Conservation (phyloP, 352 stramenopile species). For the Pythium insidiosum region DNA sequence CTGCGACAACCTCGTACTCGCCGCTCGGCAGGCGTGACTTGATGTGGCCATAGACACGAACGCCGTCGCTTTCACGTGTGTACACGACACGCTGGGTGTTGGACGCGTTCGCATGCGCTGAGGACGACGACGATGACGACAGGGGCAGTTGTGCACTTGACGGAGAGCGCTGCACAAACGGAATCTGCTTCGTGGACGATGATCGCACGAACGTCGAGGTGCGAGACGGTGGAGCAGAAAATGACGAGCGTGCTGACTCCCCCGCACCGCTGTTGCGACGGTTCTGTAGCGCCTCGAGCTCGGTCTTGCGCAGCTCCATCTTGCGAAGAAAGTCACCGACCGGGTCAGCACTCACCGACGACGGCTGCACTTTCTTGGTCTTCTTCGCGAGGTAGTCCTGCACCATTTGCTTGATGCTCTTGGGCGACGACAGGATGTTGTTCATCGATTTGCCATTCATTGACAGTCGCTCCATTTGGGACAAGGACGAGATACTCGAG, state of each 20-base stretch:
- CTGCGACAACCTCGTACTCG: conserved; percentile 45
- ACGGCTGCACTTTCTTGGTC: conserved; percentile 61
- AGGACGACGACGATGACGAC: conserved; percentile 5
- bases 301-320: conserved; percentile 14
- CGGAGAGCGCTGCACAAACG: too few relatives aligned
- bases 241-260: too few relatives aligned
- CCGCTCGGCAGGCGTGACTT: conserved; percentile 31
- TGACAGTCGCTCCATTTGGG: conserved; percentile 50
- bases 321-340: conserved; percentile 16
- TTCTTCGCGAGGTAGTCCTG: conserved; percentile 53
- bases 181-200: too few relatives aligned
- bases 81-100: conserved; percentile 42
- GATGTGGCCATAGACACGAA: conserved; percentile 50
- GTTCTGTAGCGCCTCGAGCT: conserved; percentile 6
- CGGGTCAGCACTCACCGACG: conserved; percentile 13
- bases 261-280: background rate
- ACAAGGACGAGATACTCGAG: conserved; percentile 57
- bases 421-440: conserved; percentile 35
- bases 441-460: conserved; percentile 44
- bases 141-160: too few relatives aligned
- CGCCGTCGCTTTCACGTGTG: conserved; percentile 22
- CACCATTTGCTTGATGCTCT: conserved; percentile 52
- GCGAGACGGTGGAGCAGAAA: too few relatives aligned
- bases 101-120: background rate
- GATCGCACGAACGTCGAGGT: too few relatives aligned